A percentile compares a stretch with the other conserved stretches of the same genome.
Evolutionary conservation across 1,139 yeast genomes (phyloP).

Genomic region (Hyphopichia pseudoburtonii): DNA sequence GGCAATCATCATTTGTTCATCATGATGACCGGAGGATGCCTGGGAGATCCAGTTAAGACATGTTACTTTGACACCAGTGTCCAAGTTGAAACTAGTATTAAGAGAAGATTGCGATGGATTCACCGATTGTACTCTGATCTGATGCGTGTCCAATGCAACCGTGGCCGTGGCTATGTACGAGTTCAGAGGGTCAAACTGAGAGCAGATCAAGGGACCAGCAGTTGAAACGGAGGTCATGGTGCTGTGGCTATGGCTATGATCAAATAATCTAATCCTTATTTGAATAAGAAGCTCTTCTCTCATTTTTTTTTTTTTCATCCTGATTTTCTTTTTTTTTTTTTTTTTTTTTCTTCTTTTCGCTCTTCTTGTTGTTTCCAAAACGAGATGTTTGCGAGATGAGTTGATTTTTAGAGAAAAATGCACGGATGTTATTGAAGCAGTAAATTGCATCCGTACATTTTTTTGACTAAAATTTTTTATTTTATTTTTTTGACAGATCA

Average conservation of each 20-base stretch:
- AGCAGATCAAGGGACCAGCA: conserved; percentile 3
- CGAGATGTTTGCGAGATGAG: too few relatives aligned
- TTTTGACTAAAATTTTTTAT: too few relatives aligned
- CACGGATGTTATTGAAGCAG: too few relatives aligned
- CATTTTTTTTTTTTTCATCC: neutral
- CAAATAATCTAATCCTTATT: too few relatives aligned
- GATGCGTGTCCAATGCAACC: conserved; percentile 73
- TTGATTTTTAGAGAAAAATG: too few relatives aligned
- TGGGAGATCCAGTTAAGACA: conserved; percentile 61
- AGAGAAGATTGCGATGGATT: conserved; percentile 35
- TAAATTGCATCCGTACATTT: too few relatives aligned
- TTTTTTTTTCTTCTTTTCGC: too few relatives aligned
- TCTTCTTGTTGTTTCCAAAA: too few relatives aligned
- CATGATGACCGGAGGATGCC: conserved; percentile 22
- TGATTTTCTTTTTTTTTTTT: too few relatives aligned
- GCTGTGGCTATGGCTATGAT: too few relatives aligned
- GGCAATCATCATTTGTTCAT: conserved; percentile 50
- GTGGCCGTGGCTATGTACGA: conserved; percentile 65
- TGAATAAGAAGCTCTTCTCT: neutral
- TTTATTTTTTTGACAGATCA: too few relatives aligned
- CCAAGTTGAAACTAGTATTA: conserved; percentile 49
- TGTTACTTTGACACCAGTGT: conserved; percentile 54
- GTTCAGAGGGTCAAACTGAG: conserved; percentile 54
- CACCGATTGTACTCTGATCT: conserved; percentile 63
- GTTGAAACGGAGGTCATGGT: neutral